Percentiles rank a stretch among this genome's conserved stretches.
Evolutionary conservation across 495 filamentous ascomycete species (phyloP).

Genomic region (Hyphodiscus hymeniophilus): DNA sequence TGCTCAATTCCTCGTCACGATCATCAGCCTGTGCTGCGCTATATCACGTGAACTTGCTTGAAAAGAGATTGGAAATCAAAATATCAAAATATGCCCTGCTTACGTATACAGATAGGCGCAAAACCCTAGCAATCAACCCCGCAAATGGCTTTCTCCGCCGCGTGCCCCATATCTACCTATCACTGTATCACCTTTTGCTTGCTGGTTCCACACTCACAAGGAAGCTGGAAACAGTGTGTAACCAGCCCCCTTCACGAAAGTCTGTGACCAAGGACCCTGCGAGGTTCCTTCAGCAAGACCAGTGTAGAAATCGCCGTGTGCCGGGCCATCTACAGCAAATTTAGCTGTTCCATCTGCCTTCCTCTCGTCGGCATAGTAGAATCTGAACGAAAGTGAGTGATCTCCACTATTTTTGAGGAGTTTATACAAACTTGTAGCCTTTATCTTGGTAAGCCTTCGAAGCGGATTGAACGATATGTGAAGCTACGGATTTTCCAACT

Average conservation of each 20-base stretch:
- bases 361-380: conserved; percentile 42
- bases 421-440: conserved; percentile 35
- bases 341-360: conserved; percentile 32
- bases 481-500: conserved; percentile 36
- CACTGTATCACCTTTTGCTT: background rate
- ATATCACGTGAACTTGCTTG: background rate
- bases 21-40: background rate
- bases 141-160: too few relatives aligned
- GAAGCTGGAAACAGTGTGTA: conserved; percentile 8
- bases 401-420: background rate
- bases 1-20: too few relatives aligned
- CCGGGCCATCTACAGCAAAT: conserved; percentile 30
- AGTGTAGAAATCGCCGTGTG: conserved; percentile 34
- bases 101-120: background rate
- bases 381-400: conserved; percentile 24
- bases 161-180: too few relatives aligned
- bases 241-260: conserved; percentile 35
- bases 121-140: too few relatives aligned
- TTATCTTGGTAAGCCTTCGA: conserved; percentile 30
- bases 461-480: conserved; percentile 36
- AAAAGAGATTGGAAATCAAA: background rate
- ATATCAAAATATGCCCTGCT: too few relatives aligned
- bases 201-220: background rate
- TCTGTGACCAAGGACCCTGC: conserved; percentile 38
- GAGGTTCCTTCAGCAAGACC: conserved; percentile 29